Percentiles rank a stretch among this genome's conserved stretches.
Evolutionary conservation across 129 eudicot species (phyloP).

Genomic region (Dittrichia graveolens): DNA sequence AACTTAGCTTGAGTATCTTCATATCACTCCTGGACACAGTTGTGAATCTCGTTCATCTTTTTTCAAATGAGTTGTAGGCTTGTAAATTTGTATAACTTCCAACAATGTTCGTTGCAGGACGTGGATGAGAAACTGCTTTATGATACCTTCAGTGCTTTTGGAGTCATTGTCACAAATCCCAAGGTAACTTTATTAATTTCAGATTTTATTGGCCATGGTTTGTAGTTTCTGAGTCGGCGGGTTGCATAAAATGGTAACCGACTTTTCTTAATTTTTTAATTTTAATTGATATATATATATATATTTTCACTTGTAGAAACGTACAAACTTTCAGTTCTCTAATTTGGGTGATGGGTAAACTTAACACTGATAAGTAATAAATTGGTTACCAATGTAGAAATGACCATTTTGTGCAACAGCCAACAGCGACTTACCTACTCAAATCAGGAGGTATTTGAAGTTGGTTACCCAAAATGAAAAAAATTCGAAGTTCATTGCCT

Average conservation of each 20-base stretch:
- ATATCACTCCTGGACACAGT: too few species aligned
- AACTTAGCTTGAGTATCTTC: too few species aligned
- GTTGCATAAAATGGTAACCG: neutral
- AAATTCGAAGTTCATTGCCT: neutral
- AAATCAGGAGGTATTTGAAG: neutral
- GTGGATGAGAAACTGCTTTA: conserved; percentile 96
- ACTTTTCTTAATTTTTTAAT: neutral
- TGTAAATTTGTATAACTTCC: conserved; percentile 7
- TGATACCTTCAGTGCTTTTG: conserved; percentile 98
- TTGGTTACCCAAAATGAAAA: neutral
- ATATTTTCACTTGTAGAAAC: neutral
- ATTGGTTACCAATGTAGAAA: neutral
- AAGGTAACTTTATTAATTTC: conserved; percentile 50
- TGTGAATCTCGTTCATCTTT: neutral
- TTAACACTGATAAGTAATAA: neutral
- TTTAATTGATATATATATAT: too few species aligned
- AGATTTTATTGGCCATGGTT: neutral
- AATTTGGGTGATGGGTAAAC: neutral
- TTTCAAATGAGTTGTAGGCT: conserved; percentile 2
- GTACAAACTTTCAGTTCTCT: neutral
- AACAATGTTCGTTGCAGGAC: conserved; percentile 58
- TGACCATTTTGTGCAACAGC: neutral
- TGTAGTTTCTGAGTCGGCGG: neutral
- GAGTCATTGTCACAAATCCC: conserved; percentile 93
- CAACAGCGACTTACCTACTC: neutral